Base-by-base conservation (phyloP, 805 yeast species). In the Sungouiella thailandica region DNA sequence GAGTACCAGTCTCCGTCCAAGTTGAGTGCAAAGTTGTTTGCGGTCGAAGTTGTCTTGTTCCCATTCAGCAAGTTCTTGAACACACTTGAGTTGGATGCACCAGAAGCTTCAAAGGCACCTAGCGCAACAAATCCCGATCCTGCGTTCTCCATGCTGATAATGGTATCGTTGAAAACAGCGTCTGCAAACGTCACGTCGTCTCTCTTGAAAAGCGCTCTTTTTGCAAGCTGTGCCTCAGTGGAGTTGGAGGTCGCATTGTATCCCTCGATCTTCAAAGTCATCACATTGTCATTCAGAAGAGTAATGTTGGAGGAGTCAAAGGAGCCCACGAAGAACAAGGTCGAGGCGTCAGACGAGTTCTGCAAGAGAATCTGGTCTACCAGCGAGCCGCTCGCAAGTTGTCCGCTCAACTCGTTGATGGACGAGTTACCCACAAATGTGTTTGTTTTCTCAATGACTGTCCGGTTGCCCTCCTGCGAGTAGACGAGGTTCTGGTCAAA, bases 241-340 rank as follows among this genome's bases (percentile, higher is more conserved):
- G 57, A 53, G 39, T 65, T 63, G 8, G 57, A 47, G 2, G 60
- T 57, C 2, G 53, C 34, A 42, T 62, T 61, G 39, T 62, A 66
- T 12, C 49, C 45, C 1, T 41, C 38, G 15, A 66, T 28, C 7
- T 44, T 35, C 30, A 66, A 39, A 1, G 57, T 46, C 5, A 63
- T 39, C 28, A 65, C 36, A 34, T 61, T 58, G 23, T 36, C 36
- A 36, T 53, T 62, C 11, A 48, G 35, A 12, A 61, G 39, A 4
- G 61, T 44, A 23, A 46, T 43, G 14, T 50, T 50, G 10, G 70
- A 53, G 1, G 63, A 57, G 24, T 52, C 46, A 40, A 78, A 72
- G 5, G 58, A 48, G 3, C 86, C 86, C 15, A 67, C 56, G 7
- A 77, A 38, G 3, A 71, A 32, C 5, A 81, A 55, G 5, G 59